Evolutionary conservation across 2,329 filamentous ascomycete species (phyloP).

Genomic region (Arthrobotrys megalospora): DNA sequence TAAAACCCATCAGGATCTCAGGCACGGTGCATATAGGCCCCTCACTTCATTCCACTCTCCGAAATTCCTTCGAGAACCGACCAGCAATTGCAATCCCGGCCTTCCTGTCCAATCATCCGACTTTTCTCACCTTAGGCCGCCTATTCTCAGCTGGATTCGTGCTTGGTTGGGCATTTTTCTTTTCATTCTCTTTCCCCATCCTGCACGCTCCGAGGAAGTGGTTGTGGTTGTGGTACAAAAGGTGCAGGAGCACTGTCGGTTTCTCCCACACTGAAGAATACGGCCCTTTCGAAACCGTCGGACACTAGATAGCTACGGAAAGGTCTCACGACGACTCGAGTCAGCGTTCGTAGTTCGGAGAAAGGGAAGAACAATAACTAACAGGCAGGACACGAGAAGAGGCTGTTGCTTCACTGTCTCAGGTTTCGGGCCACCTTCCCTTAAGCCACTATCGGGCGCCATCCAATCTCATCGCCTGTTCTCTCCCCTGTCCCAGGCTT

Average conservation of each 20-base stretch:
- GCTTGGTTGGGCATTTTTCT: not conserved
- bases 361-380: constrained; percentile 5
- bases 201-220: not conserved
- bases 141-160: constrained; percentile 12
- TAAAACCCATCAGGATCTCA: constrained; percentile 27
- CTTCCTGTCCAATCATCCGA: constrained; percentile 45
- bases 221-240: constrained; percentile 11
- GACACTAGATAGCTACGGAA: not conserved
- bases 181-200: not conserved
- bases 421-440: constrained; percentile 31
- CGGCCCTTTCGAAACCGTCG: not conserved
- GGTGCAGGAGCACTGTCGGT: constrained; percentile 21
- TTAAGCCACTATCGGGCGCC: constrained; percentile 21
- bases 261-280: not conserved
- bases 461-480: constrained; percentile 34
- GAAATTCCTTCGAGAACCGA: constrained; percentile 44
- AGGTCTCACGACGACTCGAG: constrained; percentile 1
- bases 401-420: constrained; percentile 18
- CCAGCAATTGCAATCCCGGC: constrained; percentile 28
- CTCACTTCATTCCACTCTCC: constrained; percentile 42
- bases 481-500: constrained; percentile 30
- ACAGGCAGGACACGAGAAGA: not conserved
- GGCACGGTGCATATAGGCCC: constrained; percentile 21
- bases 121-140: not conserved
- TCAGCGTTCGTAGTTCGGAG: constrained; percentile 1